Percentiles rank a stretch among this genome's conserved stretches.
Conservation (phyloP, 768 basidiomycete species). For the Chalciporus sphaerocephalus region DNA sequence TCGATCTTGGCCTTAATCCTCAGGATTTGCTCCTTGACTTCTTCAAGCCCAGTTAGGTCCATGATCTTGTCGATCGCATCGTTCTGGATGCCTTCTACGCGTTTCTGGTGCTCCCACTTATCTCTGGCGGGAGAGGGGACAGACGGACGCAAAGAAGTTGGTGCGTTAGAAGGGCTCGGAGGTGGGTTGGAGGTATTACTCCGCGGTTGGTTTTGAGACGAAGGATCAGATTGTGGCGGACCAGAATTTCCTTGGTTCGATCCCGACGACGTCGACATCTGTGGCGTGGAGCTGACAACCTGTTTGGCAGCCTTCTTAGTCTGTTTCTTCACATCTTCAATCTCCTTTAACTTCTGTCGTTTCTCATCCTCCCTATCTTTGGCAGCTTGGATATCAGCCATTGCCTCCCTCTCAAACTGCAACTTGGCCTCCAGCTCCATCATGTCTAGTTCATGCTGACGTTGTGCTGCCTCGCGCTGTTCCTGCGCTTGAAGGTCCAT, state of each 20-base stretch:
- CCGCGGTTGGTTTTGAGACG: slow-evolving; percentile 4
- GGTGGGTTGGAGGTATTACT: slow-evolving; percentile 1
- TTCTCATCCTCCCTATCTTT: slow-evolving; percentile 34
- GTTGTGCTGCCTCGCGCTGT: slow-evolving; percentile 43
- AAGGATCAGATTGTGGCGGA: not conserved
- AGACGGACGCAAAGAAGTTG: not conserved
- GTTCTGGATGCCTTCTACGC: slow-evolving; percentile 48
- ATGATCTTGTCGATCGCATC: slow-evolving; percentile 57
- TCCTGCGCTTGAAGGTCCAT: slow-evolving; percentile 40
- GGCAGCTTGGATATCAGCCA: slow-evolving; percentile 34
- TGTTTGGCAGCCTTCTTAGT: slow-evolving; percentile 6
- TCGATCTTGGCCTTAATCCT: slow-evolving; percentile 54
- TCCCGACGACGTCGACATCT: not conserved
- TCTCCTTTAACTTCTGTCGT: slow-evolving; percentile 42
- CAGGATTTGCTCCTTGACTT: slow-evolving; percentile 56
- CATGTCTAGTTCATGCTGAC: slow-evolving; percentile 37
- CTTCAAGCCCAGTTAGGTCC: slow-evolving; percentile 62
- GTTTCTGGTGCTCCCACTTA: slow-evolving; percentile 56
- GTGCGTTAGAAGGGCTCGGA: not conserved
- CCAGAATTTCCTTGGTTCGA: not conserved
- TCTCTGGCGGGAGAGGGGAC: slow-evolving; percentile 31
- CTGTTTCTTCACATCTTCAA: slow-evolving; percentile 29
- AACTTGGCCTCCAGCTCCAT: slow-evolving; percentile 40
- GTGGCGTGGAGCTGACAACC: not conserved
- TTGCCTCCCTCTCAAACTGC: slow-evolving; percentile 26